A percentile compares a stretch with the other conserved stretches of the same genome.
Evolutionary conservation across 345 rosid genomes (phyloP).

Genomic region (Excoecaria cochinchinensis): DNA sequence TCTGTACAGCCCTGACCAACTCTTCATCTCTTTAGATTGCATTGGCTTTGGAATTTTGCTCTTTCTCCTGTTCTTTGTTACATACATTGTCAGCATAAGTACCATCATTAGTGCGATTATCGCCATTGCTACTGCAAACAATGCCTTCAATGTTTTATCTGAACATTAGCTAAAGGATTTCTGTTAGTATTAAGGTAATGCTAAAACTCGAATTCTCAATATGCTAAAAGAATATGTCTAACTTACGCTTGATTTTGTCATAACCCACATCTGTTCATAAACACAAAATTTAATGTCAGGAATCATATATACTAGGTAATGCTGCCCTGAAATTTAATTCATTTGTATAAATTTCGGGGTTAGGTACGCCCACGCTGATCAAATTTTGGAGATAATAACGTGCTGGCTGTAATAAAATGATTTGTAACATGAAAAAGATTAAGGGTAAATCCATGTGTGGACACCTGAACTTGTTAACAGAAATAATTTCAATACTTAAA

Average conservation of each 20-base stretch:
- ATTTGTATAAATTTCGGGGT: too few relatives aligned
- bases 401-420: too few relatives aligned
- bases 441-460: too few relatives aligned
- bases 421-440: too few relatives aligned
- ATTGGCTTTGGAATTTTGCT: slow-evolving; percentile 10
- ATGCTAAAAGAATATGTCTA: neutral
- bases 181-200: slow-evolving; percentile 10
- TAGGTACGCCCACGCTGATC: too few relatives aligned
- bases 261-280: slow-evolving; percentile 45
- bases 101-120: slow-evolving; percentile 25
- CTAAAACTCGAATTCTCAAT: neutral
- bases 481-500: too few relatives aligned
- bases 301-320: neutral
- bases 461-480: too few relatives aligned
- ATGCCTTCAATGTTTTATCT: slow-evolving; percentile 35
- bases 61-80: slow-evolving; percentile 23
- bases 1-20: slow-evolving; percentile 49
- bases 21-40: slow-evolving; percentile 23
- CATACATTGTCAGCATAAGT: slow-evolving; percentile 37
- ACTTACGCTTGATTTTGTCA: slow-evolving; percentile 47
- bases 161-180: slow-evolving; percentile 23
- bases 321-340: too few relatives aligned
- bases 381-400: too few relatives aligned
- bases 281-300: slow-evolving; percentile 6
- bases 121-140: slow-evolving; percentile 27